A percentile compares a stretch with the other conserved stretches of the same genome.
These are phyloP conservation scores for Quercus alba DNA, from an alignment of 306 rosid genomes.

Conservation along the genomic window DNA sequence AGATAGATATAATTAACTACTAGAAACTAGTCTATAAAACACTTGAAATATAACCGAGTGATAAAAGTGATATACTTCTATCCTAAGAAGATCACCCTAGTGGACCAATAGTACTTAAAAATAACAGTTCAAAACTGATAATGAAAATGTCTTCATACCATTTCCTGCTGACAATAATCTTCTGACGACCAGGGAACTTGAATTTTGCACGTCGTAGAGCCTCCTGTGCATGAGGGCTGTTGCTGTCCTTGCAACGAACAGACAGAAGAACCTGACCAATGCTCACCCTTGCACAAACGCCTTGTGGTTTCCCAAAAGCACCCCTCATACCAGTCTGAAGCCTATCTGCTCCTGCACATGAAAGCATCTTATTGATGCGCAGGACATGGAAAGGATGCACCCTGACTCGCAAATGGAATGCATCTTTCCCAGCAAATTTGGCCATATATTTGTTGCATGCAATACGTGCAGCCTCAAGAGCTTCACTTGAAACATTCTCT, in stretches of 20 bases:
- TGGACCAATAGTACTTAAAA: too few relatives aligned
- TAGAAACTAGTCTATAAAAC: not conserved
- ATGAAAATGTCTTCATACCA: constrained; percentile 41
- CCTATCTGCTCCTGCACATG: constrained; percentile 65
- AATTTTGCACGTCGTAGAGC: constrained; percentile 89
- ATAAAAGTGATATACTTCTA: not conserved
- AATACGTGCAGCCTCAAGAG: constrained; percentile 82
- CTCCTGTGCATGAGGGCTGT: constrained; percentile 76
- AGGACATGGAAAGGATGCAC: constrained; percentile 94
- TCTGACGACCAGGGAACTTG: constrained; percentile 86
- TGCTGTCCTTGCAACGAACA: constrained; percentile 78
- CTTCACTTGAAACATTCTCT: constrained; percentile 85
- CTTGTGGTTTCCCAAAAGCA: constrained; percentile 74
- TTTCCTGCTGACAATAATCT: constrained; percentile 78
- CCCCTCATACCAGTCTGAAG: constrained; percentile 96
- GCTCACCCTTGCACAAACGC: constrained; percentile 72
- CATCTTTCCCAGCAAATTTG: constrained; percentile 80
- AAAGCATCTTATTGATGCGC: constrained; percentile 86
- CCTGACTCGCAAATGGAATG: constrained; percentile 81
- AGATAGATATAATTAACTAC: not conserved
- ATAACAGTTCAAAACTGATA: not conserved
- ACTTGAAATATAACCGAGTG: not conserved
- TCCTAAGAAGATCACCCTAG: too few relatives aligned
- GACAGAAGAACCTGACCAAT: constrained; percentile 87
- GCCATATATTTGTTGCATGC: constrained; percentile 89